Evolutionary conservation across 352 stramenopile genomes (phyloP).

Genomic region (Heterotrichella gracilis): DNA sequence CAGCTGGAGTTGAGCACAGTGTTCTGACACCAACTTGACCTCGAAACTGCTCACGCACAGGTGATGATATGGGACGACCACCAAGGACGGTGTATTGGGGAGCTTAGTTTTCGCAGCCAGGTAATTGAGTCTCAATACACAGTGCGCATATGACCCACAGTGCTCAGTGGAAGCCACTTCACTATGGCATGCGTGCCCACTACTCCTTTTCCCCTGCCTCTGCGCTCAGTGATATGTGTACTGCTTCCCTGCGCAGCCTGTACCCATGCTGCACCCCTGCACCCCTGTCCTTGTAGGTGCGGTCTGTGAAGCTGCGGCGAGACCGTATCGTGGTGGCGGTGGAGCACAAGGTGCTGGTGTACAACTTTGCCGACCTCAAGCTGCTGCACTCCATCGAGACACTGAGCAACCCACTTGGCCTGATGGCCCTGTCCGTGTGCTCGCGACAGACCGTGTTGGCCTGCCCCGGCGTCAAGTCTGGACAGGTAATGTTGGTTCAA

Average conservation of each 20-base stretch:
- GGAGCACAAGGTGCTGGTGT: constrained; percentile 75
- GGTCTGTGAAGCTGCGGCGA: constrained; percentile 62
- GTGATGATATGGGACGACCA: constrained; percentile 99
- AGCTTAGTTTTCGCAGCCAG: constrained; percentile 83
- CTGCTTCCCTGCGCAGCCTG: too few relatives aligned
- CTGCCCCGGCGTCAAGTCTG: constrained; percentile 45
- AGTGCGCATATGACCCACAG: too few relatives aligned
- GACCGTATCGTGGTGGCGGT: constrained; percentile 80
- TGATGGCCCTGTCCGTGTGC: constrained; percentile 62
- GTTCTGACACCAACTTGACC: too few relatives aligned
- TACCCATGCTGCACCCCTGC: too few relatives aligned
- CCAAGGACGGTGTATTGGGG: constrained; percentile 73
- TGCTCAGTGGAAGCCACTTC: too few relatives aligned
- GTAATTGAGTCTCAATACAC: too few relatives aligned
- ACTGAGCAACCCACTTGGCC: constrained; percentile 70
- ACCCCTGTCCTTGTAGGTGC: constrained; percentile 76
- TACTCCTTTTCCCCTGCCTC: too few relatives aligned
- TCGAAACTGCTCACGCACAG: constrained; percentile 24
- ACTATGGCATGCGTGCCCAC: too few relatives aligned
- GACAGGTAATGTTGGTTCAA: too few relatives aligned
- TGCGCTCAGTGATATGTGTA: too few relatives aligned
- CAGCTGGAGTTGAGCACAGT: too few relatives aligned
- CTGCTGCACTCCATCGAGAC: constrained; percentile 88
- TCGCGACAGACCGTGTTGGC: constrained; percentile 65
- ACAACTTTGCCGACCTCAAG: constrained; percentile 84